Evolutionary conservation across 2,329 filamentous ascomycete genomes (phyloP), one percentile per base, ranked within the genome.

Genomic region (Neonectria punicea): DNA sequence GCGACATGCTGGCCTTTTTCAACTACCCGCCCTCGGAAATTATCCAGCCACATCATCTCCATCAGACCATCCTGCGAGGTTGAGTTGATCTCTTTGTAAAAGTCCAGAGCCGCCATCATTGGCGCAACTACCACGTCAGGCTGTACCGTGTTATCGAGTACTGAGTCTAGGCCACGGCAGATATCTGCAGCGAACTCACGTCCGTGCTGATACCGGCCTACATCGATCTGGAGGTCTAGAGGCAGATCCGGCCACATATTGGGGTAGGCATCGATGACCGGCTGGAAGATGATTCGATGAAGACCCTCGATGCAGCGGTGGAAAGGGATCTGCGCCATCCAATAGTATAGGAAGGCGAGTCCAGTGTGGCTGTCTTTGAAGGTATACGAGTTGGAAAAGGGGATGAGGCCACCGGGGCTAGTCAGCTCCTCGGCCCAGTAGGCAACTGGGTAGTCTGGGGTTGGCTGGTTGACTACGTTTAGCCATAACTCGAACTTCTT

Each of bases 281-380:
- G 80, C 63, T 85, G 78, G 65, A 81, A 81, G 49, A 85, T 79
- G 61, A 77, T 74, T 28, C 78, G 76, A 62, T 86, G 79, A 16
- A 89, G 75, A 16, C 72, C 70, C 63, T 82, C 81, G 44, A 87
- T 80, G 68, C 81, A 84, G 10, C 80, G 82, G 66, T 84, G 82
- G 51, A 89, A 81, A 13, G 83, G 68, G 30, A 87, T 77, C 50
- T 85, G 81, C 1, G 81, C 74, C 65, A 84, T 81, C 86, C 86
- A 88, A 73, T 86, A 87, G 71, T 85, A 84, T 13, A 86, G 74
- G 66, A 87, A 82, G 50, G 80, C 79, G 34, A 86, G 67, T 0
- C 85, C 83, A 0, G 82, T 80, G 13, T 78, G 69, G 18, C 79
- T 72, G 68, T 84, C 80, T 30, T 76, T 78, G 72, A 88, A 87